Conservation (phyloP, 768 basidiomycete species). For the Suillus occidentalis region DNA sequence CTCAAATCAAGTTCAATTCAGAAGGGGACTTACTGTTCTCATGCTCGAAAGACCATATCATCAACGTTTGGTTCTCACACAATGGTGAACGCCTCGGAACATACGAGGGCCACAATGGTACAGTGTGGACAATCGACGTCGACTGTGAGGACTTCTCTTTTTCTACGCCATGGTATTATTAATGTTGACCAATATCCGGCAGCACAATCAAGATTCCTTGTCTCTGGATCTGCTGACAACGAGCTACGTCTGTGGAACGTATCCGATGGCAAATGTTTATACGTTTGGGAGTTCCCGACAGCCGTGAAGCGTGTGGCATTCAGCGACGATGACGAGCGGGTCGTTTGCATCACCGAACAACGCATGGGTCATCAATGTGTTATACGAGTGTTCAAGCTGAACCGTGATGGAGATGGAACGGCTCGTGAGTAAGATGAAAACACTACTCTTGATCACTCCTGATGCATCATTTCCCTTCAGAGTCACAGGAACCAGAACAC, state of each 20-base stretch:
- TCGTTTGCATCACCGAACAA: constrained; percentile 96
- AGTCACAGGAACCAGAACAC: constrained; percentile 69
- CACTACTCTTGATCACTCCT: constrained; percentile 1
- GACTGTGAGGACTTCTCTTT: constrained; percentile 66
- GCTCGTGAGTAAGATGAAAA: constrained; percentile 60
- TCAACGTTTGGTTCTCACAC: constrained; percentile 97
- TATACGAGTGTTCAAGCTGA: constrained; percentile 87
- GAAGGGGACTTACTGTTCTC: constrained; percentile 97
- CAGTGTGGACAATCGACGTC: constrained; percentile 95
- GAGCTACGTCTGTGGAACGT: constrained; percentile 89
- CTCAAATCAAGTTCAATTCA: constrained; percentile 95
- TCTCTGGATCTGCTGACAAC: constrained; percentile 95
- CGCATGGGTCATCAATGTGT: constrained; percentile 92
- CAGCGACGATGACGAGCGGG: constrained; percentile 77
- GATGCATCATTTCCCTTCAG: constrained; percentile 38
- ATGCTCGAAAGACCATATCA: constrained; percentile 91
- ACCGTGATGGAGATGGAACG: constrained; percentile 77
- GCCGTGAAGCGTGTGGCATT: constrained; percentile 96
- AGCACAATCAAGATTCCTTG: constrained; percentile 84
- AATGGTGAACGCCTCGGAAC: constrained; percentile 98
- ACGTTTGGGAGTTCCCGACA: constrained; percentile 96
- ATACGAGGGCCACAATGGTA: constrained; percentile 93
- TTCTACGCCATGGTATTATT: background rate
- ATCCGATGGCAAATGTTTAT: constrained; percentile 86
- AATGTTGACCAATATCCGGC: background rate